Evolutionary conservation across 805 yeast species (phyloP).

Genomic region (Wickerhamiella alocasiicola): DNA sequence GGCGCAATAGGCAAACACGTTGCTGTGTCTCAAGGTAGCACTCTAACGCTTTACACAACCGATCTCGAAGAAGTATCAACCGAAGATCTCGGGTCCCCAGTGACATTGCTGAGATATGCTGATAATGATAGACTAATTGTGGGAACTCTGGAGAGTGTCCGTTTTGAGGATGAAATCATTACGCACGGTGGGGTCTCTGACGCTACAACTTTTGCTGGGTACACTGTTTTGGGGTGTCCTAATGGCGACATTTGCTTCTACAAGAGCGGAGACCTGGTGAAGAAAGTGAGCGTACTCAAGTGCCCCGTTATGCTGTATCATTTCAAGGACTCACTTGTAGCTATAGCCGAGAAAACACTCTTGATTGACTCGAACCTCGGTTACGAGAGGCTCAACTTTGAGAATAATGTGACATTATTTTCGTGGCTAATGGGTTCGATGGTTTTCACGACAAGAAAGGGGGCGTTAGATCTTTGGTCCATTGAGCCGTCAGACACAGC

Average conservation of each 20-base stretch:
- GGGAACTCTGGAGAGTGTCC: background rate
- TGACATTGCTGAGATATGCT: background rate
- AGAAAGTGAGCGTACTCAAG: background rate
- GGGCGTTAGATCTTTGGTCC: background rate
- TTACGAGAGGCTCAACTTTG: background rate
- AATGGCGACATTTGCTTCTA: conserved; percentile 1
- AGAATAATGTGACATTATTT: background rate
- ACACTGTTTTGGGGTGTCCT: background rate
- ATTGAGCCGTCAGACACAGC: background rate
- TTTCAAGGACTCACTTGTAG: background rate
- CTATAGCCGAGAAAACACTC: background rate
- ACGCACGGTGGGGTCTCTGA: background rate
- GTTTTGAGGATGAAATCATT: too few relatives aligned
- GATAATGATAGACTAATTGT: background rate
- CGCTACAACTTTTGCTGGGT: background rate
- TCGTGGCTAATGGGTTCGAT: background rate
- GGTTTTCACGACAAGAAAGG: background rate
- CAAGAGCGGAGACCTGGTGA: background rate
- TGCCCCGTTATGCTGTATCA: background rate
- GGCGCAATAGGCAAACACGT: background rate
- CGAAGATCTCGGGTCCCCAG: background rate
- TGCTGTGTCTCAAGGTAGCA: background rate
- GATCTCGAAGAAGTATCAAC: background rate
- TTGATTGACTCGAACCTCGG: background rate
- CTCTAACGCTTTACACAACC: background rate